These are phyloP conservation scores for Leonotis leonurus DNA, from an alignment of 257 asterid species.

Conservation along the genomic window DNA sequence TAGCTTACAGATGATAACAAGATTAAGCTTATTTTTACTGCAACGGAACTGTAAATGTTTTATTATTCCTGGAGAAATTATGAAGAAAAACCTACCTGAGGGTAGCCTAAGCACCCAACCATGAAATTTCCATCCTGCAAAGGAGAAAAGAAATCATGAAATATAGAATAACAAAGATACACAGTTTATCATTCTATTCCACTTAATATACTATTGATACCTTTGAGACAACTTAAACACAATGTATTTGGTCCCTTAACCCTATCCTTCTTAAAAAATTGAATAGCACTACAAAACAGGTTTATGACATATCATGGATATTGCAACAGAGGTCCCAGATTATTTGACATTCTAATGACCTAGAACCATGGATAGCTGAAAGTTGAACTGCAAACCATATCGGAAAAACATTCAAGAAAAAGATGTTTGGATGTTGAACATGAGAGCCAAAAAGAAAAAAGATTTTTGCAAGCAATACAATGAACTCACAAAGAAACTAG, in stretches of 20 bases:
- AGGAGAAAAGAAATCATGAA: slow-evolving; percentile 15
- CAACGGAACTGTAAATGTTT: not conserved
- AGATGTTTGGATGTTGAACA: not conserved
- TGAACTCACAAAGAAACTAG: slow-evolving; percentile 10
- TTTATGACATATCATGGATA: not conserved
- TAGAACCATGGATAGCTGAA: not conserved
- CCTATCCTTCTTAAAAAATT: not conserved
- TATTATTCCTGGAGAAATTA: not conserved
- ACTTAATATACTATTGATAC: slow-evolving; percentile 2
- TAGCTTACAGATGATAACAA: slow-evolving; percentile 4
- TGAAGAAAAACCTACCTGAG: slow-evolving; percentile 54
- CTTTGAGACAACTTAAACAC: not conserved
- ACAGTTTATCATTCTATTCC: slow-evolving; percentile 1
- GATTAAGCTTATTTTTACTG: slow-evolving; percentile 1
- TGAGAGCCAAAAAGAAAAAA: not conserved
- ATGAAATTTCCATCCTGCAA: slow-evolving; percentile 97
- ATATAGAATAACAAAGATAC: slow-evolving; percentile 1
- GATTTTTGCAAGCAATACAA: not conserved
- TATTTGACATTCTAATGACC: slow-evolving; percentile 4
- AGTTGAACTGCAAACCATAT: slow-evolving; percentile 6
- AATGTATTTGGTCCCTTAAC: not conserved
- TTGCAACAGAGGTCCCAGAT: not conserved
- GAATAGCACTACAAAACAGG: not conserved
- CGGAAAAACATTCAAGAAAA: not conserved
- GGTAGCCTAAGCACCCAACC: slow-evolving; percentile 98